A percentile compares a stretch with the other conserved stretches of the same genome.
These are phyloP conservation scores for Hsuehochloa calcarea DNA, from an alignment of 176 grass and related monocot species.

Conservation along the genomic window DNA sequence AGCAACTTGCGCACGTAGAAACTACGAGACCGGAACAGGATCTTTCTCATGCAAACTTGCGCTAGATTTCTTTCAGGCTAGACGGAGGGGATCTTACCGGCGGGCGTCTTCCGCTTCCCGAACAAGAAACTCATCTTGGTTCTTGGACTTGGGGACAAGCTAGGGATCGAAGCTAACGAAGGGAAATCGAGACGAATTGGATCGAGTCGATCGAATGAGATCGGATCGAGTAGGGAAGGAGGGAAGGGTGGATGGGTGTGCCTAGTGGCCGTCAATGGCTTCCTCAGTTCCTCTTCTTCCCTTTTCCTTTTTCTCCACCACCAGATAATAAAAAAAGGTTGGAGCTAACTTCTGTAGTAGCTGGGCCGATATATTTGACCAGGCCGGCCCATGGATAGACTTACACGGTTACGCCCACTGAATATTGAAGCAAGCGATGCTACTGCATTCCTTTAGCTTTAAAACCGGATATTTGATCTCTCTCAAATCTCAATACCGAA, in stretches of 20 bases:
- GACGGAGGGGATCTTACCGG: conserved; percentile 34
- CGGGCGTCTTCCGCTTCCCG: conserved; percentile 75
- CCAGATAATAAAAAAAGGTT: background rate
- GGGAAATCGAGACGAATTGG: background rate
- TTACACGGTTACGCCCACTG: too few relatives aligned
- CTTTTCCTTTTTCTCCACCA: too few relatives aligned
- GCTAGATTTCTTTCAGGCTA: background rate
- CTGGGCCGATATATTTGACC: background rate
- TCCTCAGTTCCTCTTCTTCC: background rate
- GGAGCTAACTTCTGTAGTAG: background rate
- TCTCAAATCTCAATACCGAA: too few relatives aligned
- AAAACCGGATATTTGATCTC: too few relatives aligned
- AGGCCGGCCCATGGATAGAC: too few relatives aligned
- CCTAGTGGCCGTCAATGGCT: background rate
- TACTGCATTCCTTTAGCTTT: too few relatives aligned
- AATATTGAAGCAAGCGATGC: too few relatives aligned
- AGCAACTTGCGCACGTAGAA: background rate
- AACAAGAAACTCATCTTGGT: conserved; percentile 78
- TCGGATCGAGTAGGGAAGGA: background rate
- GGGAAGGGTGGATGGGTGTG: background rate
- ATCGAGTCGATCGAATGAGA: background rate
- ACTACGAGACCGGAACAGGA: background rate
- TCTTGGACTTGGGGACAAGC: background rate
- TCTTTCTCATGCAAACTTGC: background rate
- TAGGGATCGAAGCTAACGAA: background rate